Conservation (phyloP, 805 yeast species). For the Teunomyces panamensis region DNA sequence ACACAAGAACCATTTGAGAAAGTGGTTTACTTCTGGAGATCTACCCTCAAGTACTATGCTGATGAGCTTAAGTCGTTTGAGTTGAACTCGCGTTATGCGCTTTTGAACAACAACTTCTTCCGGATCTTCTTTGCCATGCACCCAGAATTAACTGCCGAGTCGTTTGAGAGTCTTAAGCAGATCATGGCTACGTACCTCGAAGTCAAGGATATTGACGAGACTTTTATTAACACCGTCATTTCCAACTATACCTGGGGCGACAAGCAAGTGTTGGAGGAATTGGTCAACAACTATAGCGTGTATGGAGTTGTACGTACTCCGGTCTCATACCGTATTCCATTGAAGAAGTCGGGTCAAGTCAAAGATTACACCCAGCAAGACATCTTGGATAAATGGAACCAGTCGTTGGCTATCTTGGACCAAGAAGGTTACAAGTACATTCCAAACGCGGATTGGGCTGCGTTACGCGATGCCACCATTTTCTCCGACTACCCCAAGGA, state of each 20-base stretch:
- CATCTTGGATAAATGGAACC: conserved; percentile 57
- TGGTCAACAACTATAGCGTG: conserved; percentile 56
- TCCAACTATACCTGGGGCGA: conserved; percentile 69
- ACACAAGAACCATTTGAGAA: conserved; percentile 55
- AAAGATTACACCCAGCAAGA: conserved; percentile 48
- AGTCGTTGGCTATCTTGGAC: conserved; percentile 45
- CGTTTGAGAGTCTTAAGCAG: conserved; percentile 54
- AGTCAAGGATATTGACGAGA: conserved; percentile 65
- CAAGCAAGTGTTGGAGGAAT: conserved; percentile 59
- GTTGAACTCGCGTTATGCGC: conserved; percentile 68
- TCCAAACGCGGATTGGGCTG: conserved; percentile 84
- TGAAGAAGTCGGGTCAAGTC: conserved; percentile 71
- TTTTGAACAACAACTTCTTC: conserved; percentile 67
- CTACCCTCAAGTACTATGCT: conserved; percentile 53
- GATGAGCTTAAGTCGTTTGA: conserved; percentile 42
- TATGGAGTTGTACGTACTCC: conserved; percentile 60
- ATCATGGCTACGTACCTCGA: conserved; percentile 55
- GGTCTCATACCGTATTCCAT: conserved; percentile 67
- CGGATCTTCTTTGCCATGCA: conserved; percentile 62
- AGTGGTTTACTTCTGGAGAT: conserved; percentile 60
- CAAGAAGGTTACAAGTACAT: conserved; percentile 54
- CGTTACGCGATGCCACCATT: conserved; percentile 73
- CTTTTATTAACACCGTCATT: conserved; percentile 75
- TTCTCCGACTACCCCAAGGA: conserved; percentile 40
- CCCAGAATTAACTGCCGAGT: conserved; percentile 50